Percentiles rank a stretch among this genome's conserved stretches.
Evolutionary conservation across 2,329 filamentous ascomycete species (phyloP).

Genomic region (Magnaporthiopsis rhizophila): DNA sequence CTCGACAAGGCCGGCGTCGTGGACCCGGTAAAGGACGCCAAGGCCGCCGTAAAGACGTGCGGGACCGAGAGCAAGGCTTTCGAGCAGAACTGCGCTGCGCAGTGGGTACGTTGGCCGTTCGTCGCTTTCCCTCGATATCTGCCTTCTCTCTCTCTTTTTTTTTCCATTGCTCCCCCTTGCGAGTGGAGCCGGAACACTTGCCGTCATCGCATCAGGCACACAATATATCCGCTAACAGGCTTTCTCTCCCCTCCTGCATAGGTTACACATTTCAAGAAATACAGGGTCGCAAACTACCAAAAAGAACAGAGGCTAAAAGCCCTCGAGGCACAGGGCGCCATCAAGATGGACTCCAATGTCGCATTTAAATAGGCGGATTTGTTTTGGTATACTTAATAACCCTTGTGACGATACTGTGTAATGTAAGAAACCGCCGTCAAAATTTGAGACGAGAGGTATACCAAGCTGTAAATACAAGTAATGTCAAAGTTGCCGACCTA

Average conservation of each 20-base stretch:
- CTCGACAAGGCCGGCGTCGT: constrained; percentile 75
- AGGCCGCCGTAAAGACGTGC: constrained; percentile 31
- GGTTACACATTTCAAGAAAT: constrained; percentile 98
- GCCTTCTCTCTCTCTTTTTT: no score
- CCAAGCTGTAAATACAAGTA: no score
- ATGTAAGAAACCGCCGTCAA: background rate
- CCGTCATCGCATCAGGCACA: background rate
- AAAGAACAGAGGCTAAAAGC: constrained; percentile 71
- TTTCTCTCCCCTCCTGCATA: constrained; percentile 25
- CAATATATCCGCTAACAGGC: background rate
- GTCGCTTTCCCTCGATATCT: no score
- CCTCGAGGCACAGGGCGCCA: constrained; percentile 65
- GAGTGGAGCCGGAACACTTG: no score
- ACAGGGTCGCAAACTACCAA: constrained; percentile 84
- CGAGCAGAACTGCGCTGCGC: constrained; percentile 76
- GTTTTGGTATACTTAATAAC: background rate
- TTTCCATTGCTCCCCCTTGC: no score
- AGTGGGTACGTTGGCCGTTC: constrained; percentile 58
- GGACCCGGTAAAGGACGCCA: constrained; percentile 48
- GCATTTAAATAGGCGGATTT: background rate
- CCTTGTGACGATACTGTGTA: background rate
- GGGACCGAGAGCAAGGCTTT: constrained; percentile 46
- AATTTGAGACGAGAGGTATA: no score
- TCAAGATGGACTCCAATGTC: constrained; percentile 35
- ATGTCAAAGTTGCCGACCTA: no score